phyloP scores from a whole-genome alignment of 2,329 filamentous ascomycete species.

The Tolypocladium paradoxum region DNA sequence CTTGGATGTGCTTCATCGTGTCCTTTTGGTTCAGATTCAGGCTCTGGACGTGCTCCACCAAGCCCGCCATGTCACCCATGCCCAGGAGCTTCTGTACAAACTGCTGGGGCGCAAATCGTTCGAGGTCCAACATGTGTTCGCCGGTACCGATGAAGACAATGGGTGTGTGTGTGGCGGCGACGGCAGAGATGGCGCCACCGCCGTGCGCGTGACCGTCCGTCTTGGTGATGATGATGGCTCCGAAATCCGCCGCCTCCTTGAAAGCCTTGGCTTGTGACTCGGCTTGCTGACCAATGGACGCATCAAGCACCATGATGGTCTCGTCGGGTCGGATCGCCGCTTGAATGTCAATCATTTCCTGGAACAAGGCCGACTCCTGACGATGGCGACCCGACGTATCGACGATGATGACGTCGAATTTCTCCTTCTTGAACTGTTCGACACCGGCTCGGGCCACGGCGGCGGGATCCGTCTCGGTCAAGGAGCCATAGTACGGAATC shows the following conservation, averaged over 20 bases:
- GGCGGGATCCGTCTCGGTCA: constrained; percentile 93
- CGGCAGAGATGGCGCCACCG: constrained; percentile 93
- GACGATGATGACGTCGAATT: constrained; percentile 96
- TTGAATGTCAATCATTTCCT: constrained; percentile 97
- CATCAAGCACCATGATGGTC: constrained; percentile 96
- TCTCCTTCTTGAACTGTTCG: constrained; percentile 97
- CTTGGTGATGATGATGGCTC: constrained; percentile 98
- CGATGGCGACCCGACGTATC: constrained; percentile 93
- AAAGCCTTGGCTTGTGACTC: constrained; percentile 93
- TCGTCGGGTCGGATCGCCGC: constrained; percentile 82
- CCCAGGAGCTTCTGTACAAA: constrained; percentile 91
- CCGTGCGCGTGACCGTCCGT: constrained; percentile 92
- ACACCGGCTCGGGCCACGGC: constrained; percentile 92
- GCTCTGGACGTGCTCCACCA: constrained; percentile 93
- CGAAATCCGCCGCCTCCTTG: constrained; percentile 94
- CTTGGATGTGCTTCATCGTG: constrained; percentile 97
- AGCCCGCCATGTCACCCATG: constrained; percentile 92
- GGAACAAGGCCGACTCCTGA: constrained; percentile 89
- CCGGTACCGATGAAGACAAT: constrained; percentile 98
- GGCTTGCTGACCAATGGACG: constrained; percentile 91
- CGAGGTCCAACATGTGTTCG: constrained; percentile 92
- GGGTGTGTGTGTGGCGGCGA: constrained; percentile 89
- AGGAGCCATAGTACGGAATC: constrained; percentile 94
- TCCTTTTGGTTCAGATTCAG: constrained; percentile 96
- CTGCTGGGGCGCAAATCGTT: constrained; percentile 82